Percentiles rank a stretch among this genome's conserved stretches.
Evolutionary conservation across 805 yeast genomes (phyloP).

Genomic region (Kazachstania psychrophila): DNA sequence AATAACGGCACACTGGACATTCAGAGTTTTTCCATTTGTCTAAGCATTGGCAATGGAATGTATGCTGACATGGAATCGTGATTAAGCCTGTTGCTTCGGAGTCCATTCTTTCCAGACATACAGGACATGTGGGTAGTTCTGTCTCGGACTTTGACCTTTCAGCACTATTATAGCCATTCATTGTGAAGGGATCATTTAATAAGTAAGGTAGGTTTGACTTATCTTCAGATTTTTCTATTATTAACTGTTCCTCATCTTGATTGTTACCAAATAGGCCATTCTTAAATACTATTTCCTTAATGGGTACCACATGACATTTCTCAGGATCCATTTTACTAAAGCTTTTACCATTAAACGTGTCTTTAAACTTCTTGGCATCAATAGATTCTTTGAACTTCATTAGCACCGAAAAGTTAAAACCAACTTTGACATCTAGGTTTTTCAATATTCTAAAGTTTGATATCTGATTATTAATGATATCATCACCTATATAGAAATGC

Average conservation of each 20-base stretch:
- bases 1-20: slow-evolving; percentile 85
- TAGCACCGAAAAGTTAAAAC: slow-evolving; percentile 50
- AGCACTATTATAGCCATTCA: slow-evolving; percentile 4
- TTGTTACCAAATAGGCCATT: slow-evolving; percentile 14
- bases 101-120: slow-evolving; percentile 83
- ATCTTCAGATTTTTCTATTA: background rate
- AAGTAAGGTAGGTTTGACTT: slow-evolving; percentile 49
- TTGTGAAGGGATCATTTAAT: slow-evolving; percentile 64
- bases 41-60: slow-evolving; percentile 82
- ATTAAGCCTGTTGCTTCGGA: slow-evolving; percentile 67
- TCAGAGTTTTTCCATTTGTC: slow-evolving; percentile 84
- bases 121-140: slow-evolving; percentile 89
- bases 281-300: slow-evolving; percentile 49
- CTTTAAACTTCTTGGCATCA: slow-evolving; percentile 55
- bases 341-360: slow-evolving; percentile 56
- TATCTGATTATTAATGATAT: slow-evolving; percentile 41
- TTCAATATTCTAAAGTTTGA: slow-evolving; percentile 67
- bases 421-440: slow-evolving; percentile 52
- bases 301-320: slow-evolving; percentile 63
- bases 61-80: slow-evolving; percentile 88
- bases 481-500: slow-evolving; percentile 61
- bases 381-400: slow-evolving; percentile 56
- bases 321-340: slow-evolving; percentile 89
- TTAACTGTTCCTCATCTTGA: background rate
- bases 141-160: slow-evolving; percentile 21